Base-by-base conservation (phyloP, 176 grass and related monocot genomes). In the Ampelocalamus luodianensis region DNA sequence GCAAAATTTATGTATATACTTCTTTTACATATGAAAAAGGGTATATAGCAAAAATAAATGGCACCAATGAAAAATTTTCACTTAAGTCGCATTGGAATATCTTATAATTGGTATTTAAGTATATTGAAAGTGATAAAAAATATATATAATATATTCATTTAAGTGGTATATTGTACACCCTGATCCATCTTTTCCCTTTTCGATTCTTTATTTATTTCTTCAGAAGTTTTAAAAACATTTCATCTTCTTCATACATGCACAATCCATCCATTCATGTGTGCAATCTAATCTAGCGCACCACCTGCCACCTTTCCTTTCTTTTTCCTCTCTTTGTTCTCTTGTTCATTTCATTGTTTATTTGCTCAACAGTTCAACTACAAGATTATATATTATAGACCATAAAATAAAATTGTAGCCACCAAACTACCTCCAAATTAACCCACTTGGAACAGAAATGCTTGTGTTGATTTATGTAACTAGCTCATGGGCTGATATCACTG, bases 211-310 rank as follows among this genome's bases (percentile, higher is more conserved):
- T 26, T 58, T 76, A 68, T 81, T 62, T 18, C 49, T 75, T 56
- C 14, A 85, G 11, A 22, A 81, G 20, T 86, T 85, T 54, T 65
- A 54, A 65, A 74, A 80, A 38, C 0, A 34, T 11, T 16, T 14
- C 43, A 54, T 89, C 61, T 78, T 73, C 50, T 83, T 84, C 45
- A 48, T n/a, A 60, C 40, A 34, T 34, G 29, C 32, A 11, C 27
- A 59, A 86, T 83, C 46, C 73, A 58, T 56, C 5, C 39, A 73
- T 73, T 77, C 65, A 27, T 60, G 3, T 60, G 59, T 82, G 83
- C 83, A 86, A 90, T 90, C 79, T 90, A 90, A 86, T 90, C 72
- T 82, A 86, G 55, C 5, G 79, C 79, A 58, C 83, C 65, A 77
- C 27, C 58, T 54, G 54, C 18, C 37, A 82, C 65, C 22, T 90